A percentile compares a stretch with the other conserved stretches of the same genome.
Evolutionary conservation across 805 yeast genomes (phyloP).

Genomic region (Saccharomyces mikatae): DNA sequence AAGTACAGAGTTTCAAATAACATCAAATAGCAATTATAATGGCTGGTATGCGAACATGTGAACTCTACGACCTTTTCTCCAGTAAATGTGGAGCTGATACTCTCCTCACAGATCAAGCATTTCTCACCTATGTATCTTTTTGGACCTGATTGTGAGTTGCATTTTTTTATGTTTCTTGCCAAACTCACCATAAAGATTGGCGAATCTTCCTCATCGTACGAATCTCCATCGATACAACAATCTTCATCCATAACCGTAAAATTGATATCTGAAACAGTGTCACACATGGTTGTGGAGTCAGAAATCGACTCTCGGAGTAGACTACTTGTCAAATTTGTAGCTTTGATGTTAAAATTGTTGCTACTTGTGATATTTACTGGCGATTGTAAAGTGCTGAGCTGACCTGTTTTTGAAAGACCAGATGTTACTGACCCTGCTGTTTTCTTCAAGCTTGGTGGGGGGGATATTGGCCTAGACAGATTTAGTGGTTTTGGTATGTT

Average conservation of each 20-base stretch:
- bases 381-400: slow-evolving; percentile 2
- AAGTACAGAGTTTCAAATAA: slow-evolving; percentile 17
- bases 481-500: slow-evolving; percentile 20
- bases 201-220: slow-evolving; percentile 18
- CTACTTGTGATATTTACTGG: slow-evolving; percentile 4
- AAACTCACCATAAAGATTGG: slow-evolving; percentile 16
- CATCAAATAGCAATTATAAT: slow-evolving; percentile 36
- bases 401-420: neutral
- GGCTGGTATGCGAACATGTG: slow-evolving; percentile 38
- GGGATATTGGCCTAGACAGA: slow-evolving; percentile 16
- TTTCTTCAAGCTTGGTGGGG: slow-evolving; percentile 19
- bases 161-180: slow-evolving; percentile 9
- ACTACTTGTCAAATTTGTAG: slow-evolving; percentile 3
- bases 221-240: slow-evolving; percentile 8
- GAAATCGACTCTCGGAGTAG: slow-evolving; percentile 2
- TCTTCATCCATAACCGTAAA: slow-evolving; percentile 4
- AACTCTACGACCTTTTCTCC: slow-evolving; percentile 39
- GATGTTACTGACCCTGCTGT: neutral
- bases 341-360: neutral
- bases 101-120: slow-evolving; percentile 42
- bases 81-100: slow-evolving; percentile 31
- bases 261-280: neutral
- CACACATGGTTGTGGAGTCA: neutral
- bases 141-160: slow-evolving; percentile 10
- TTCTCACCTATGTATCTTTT: slow-evolving; percentile 22